Percentiles rank a stretch among this genome's conserved stretches.
Conservation (phyloP, 495 filamentous ascomycete genomes). For the Talaromyces wortmannii region DNA sequence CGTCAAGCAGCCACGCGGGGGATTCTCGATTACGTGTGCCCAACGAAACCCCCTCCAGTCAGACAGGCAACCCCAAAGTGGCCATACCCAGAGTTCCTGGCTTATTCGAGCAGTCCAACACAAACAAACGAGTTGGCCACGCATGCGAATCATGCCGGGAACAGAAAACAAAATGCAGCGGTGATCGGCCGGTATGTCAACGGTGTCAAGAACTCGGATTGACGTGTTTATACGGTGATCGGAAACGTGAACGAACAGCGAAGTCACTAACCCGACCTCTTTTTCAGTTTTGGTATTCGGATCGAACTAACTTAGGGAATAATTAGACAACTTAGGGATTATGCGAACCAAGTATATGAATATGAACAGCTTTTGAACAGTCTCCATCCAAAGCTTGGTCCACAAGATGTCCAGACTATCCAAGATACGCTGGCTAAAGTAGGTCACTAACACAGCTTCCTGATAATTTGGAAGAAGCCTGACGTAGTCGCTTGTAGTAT, state of each 20-base stretch:
- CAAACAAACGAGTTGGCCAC: constrained; percentile 34
- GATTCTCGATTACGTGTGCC: constrained; percentile 7
- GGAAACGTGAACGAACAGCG: constrained; percentile 51
- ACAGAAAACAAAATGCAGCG: constrained; percentile 59
- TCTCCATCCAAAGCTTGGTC: constrained; percentile 26
- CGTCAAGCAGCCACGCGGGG: constrained; percentile 10
- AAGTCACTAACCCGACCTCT: constrained; percentile 32
- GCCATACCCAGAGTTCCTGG: constrained; percentile 28
- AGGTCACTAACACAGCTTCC: constrained; percentile 1
- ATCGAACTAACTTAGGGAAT: constrained; percentile 15
- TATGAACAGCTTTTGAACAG: constrained; percentile 30
- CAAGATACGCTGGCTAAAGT: constrained; percentile 28
- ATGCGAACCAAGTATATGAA: constrained; percentile 24
- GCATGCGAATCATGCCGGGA: constrained; percentile 73
- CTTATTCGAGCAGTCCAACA: constrained; percentile 17
- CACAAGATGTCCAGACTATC: constrained; percentile 24
- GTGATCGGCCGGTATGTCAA: constrained; percentile 47
- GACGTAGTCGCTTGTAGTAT: constrained; percentile 5
- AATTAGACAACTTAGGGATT: constrained; percentile 32
- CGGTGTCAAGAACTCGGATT: constrained; percentile 48
- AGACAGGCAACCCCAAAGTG: constrained; percentile 24
- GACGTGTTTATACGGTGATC: constrained; percentile 47
- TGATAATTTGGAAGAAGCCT: not conserved
- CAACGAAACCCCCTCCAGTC: constrained; percentile 11
- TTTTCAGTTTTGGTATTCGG: constrained; percentile 11